A percentile compares a stretch with the other conserved stretches of the same genome.
phyloP scores from a whole-genome alignment of 2,329 filamentous ascomycete species.

The Pseudopyrenochaeta lycopersici region DNA sequence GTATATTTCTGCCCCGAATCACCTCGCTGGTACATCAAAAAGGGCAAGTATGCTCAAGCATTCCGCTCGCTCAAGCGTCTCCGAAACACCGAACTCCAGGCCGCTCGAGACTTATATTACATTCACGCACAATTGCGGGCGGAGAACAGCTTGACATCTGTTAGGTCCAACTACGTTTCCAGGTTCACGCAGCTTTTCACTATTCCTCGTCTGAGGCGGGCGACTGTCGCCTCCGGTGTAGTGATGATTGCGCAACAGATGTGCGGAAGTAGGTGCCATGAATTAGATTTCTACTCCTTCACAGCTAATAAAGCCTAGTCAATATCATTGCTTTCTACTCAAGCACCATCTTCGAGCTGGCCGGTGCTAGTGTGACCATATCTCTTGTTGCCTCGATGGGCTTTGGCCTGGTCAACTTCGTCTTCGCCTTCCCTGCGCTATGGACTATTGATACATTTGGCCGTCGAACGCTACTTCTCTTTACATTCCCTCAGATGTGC shows the following conservation, averaged over 20 bases:
- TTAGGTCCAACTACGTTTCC: conserved; percentile 43
- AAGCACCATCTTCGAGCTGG: conserved; percentile 57
- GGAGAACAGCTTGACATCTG: conserved; percentile 25
- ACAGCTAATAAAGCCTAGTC: conserved; percentile 22
- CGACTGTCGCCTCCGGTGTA: conserved; percentile 76
- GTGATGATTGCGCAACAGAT: conserved; percentile 77
- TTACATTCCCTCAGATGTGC: conserved; percentile 60
- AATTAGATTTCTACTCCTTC: not conserved
- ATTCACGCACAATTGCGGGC: conserved; percentile 47
- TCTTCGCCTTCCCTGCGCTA: conserved; percentile 67
- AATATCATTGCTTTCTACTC: conserved; percentile 60
- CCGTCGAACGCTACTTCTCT: conserved; percentile 57
- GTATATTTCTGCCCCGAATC: conserved; percentile 48
- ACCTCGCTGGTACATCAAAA: conserved; percentile 53
- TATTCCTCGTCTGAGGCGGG: conserved; percentile 72
- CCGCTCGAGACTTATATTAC: conserved; percentile 54
- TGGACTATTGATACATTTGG: conserved; percentile 65
- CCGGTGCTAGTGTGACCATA: conserved; percentile 50
- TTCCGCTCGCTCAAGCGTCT: conserved; percentile 46
- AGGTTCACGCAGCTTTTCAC: conserved; percentile 68
- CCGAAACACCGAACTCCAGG: conserved; percentile 47
- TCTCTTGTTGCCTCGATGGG: conserved; percentile 63
- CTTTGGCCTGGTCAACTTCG: conserved; percentile 65
- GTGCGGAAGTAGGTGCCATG: conserved; percentile 53
- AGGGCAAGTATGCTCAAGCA: conserved; percentile 47